Base-by-base conservation (phyloP, 2,329 filamentous ascomycete species). In the Aureobasidium sp. region DNA sequence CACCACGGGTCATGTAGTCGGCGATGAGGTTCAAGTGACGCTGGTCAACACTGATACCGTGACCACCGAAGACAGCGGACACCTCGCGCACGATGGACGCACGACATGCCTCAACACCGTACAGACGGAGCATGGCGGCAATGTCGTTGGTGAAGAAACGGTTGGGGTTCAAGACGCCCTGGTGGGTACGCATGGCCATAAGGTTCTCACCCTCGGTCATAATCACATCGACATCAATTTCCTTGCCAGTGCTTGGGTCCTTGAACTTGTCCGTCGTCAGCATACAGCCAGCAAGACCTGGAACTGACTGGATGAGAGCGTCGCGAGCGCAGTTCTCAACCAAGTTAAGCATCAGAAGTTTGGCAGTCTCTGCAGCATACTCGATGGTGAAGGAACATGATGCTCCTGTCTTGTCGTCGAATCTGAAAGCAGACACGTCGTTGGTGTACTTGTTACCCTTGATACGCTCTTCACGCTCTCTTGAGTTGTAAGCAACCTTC, bases 1-100 rank as follows among this genome's bases (percentile, higher is more conserved):
- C 94, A 63, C 86, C 87, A 59, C 93, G 84, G n/a, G 94, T 99
- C 94, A 99, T 99, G 74, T 91, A 91, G 74, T 99, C 94, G 50
- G 89, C 93, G 68, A 99, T 97, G 67, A 99, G 82, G 76, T 94
- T 97, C 67, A 99, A 77, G 78, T 99, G 95, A 59, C 94, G 86
- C 67, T 88, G 86, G 73, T 99, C 92, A 58, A 99, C 94, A 63
- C 82, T 83, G 78, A 99, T 99, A 70, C 90, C 90, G 84, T 99
- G 93, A 71, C 88, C 87, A 54, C 82, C 81, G 81, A 99, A 99
- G 65, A 99, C 93, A 47, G 82, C 83, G 60, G 85, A 83, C 70
- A 99, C 84, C 77, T 99, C 94, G 62, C 83, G 83, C 48, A 97
- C 88, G 70, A 99, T 97, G 66, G 86, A 90, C 66, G 82, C 86